phyloP scores from a whole-genome alignment of 2,329 filamentous ascomycete genomes.

The Curvularia sp. region DNA sequence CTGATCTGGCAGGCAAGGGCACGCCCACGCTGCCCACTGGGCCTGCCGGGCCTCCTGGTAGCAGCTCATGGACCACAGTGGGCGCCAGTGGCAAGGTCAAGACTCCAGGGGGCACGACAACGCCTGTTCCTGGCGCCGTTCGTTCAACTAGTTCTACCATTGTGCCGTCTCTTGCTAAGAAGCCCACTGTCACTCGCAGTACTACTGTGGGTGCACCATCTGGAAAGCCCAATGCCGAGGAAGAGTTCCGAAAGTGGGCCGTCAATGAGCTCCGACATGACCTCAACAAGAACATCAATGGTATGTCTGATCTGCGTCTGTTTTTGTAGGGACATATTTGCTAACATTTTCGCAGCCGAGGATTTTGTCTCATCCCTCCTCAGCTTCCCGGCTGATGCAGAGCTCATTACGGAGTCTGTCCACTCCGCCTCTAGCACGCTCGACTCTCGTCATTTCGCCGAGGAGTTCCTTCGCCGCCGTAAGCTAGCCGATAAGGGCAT shows the following conservation, averaged over 20 bases:
- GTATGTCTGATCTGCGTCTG: conserved; percentile 56
- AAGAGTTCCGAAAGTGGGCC: conserved; percentile 95
- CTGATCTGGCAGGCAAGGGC: conserved; percentile 87
- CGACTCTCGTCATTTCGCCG: conserved; percentile 89
- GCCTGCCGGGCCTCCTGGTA: conserved; percentile 50
- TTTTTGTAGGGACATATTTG: background rate
- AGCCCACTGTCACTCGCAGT: conserved; percentile 61
- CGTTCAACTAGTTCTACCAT: conserved; percentile 57
- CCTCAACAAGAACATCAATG: conserved; percentile 70
- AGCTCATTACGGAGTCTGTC: conserved; percentile 87
- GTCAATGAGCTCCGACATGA: conserved; percentile 79
- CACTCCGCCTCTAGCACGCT: conserved; percentile 88
- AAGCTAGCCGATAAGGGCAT: conserved; percentile 93
- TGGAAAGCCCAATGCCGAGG: conserved; percentile 71
- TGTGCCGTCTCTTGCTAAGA: conserved; percentile 55
- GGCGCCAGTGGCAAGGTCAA: conserved; percentile 93
- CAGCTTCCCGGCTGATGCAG: conserved; percentile 75
- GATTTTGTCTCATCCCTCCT: conserved; percentile 79
- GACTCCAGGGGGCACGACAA: conserved; percentile 67
- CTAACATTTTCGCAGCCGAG: conserved; percentile 65
- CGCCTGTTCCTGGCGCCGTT: conserved; percentile 55
- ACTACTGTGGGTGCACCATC: conserved; percentile 53
- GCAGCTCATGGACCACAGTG: conserved; percentile 87
- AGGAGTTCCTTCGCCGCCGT: conserved; percentile 92
- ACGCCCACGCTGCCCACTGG: conserved; percentile 51